Base-by-base conservation (phyloP, 2,329 filamentous ascomycete species). In the Ophiostoma piceae region DNA sequence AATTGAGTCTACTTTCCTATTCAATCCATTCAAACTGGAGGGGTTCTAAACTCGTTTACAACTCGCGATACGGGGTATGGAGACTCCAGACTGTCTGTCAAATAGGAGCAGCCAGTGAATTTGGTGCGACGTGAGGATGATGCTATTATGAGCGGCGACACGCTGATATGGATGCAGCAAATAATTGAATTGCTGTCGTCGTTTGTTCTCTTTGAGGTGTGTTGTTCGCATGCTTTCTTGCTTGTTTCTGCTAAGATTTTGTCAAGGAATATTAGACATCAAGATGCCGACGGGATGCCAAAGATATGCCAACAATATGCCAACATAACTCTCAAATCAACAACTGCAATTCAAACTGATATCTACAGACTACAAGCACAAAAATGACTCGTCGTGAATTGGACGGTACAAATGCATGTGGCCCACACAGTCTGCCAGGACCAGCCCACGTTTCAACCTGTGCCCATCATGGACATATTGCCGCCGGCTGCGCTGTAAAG, bases 311-410 rank as follows among this genome's bases (percentile, higher is more conserved):
- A 14, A 14, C 14, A 12, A 14, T 5, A 43, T 19, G 14, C 16
- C 41, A 5, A 1, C 16, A 47, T 16, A 35, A 35, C 6, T 35
- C 32, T 14, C 43, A 47, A 19, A 47, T n/a, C 43, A 47, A 19
- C 16, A 19, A 47, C 1, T 19, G 16, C 16, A 19, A 19, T 19
- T 6, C 39, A 47, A 26, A 32, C 26, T 32, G 51, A 32, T 62
- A 62, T 35, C n/a, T 11, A 9, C 19, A n/a, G n/a, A 22, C 8
- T 19, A 7, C 14, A 47, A 19, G 41, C 16, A 47, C 39, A 66
- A 67, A 67, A 35, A 67, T 67, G 66, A 67, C 66, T 67, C 41
- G 66, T 67, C 66, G 66, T 9, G 16, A n/a, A 14, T 54, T 66
- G 12, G 35, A 39, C 32, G 62, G 37, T 26, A 9, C 41, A 54